These are phyloP conservation scores for Candida sojae DNA, from an alignment of 1,139 yeast genomes.

Conservation along the genomic window DNA sequence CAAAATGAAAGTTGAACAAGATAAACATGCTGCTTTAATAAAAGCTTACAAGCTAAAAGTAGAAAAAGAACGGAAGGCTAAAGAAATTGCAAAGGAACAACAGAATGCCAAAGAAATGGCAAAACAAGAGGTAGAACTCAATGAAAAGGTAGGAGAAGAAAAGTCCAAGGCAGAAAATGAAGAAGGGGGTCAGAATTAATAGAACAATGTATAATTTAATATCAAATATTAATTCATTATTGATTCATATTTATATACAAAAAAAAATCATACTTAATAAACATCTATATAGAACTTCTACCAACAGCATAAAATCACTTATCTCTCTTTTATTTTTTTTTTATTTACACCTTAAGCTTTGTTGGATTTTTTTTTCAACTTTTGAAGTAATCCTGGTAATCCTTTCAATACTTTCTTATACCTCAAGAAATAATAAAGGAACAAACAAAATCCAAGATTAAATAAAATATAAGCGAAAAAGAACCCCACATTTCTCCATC, in stretches of 20 bases:
- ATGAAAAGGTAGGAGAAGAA: no score
- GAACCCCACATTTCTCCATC: constrained; percentile 72
- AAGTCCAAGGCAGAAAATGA: no score
- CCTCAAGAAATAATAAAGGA: constrained; percentile 23
- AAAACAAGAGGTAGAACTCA: no score
- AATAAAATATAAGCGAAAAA: constrained; percentile 56
- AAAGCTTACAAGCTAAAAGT: not conserved
- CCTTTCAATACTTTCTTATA: constrained; percentile 15
- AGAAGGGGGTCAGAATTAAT: no score
- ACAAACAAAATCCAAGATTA: constrained; percentile 37
- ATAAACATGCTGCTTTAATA: not conserved
- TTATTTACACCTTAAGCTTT: not conserved
- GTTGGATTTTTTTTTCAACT: constrained; percentile 11
- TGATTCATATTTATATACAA: no score
- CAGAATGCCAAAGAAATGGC: not conserved
- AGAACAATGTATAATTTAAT: no score
- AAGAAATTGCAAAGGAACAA: not conserved
- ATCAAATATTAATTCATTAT: no score
- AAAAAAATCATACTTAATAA: no score
- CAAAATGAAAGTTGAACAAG: not conserved
- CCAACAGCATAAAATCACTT: no score
- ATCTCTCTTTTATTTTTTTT: no score
- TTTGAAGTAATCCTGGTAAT: constrained; percentile 2
- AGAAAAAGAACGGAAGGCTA: not conserved
- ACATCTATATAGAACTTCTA: no score